Evolutionary conservation across 1,139 yeast species (phyloP).

Genomic region (Protomyces inouyei): DNA sequence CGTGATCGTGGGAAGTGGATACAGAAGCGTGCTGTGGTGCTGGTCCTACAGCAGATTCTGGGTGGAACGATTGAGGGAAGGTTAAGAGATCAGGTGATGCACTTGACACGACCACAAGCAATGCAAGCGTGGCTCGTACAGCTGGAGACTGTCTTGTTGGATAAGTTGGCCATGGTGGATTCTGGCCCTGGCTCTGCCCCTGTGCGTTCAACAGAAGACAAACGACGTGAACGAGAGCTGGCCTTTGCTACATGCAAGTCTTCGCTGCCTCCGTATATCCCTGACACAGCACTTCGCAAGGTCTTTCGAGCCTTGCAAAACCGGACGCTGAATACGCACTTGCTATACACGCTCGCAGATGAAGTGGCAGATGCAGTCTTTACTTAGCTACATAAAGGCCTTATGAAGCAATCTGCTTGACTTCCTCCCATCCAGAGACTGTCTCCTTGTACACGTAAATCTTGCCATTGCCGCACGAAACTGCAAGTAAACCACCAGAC

Average conservation of each 20-base stretch:
- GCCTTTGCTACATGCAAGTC: conserved; percentile 18
- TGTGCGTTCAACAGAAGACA: conserved; percentile 1
- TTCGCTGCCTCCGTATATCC: conserved; percentile 14
- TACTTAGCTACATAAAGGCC: background rate
- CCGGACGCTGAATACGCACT: conserved; percentile 13
- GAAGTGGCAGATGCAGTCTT: conserved; percentile 9
- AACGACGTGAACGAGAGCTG: conserved; percentile 11
- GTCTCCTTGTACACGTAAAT: conserved; percentile 96
- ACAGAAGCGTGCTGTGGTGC: conserved; percentile 75
- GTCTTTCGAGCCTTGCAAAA: conserved; percentile 19
- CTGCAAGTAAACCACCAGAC: conserved; percentile 91
- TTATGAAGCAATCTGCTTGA: conserved; percentile 86
- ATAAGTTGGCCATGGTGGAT: background rate
- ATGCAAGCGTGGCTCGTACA: background rate
- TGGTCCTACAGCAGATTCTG: conserved; percentile 74
- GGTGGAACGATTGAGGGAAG: conserved; percentile 74
- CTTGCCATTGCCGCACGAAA: conserved; percentile 93
- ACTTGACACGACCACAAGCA: background rate
- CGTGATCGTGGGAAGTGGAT: conserved; percentile 66
- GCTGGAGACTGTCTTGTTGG: background rate
- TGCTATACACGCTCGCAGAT: conserved; percentile 9
- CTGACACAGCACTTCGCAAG: conserved; percentile 9
- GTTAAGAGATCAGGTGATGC: conserved; percentile 7
- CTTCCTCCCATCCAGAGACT: conserved; percentile 92
- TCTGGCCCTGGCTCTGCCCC: background rate